Percentiles rank a stretch among this genome's conserved stretches.
phyloP scores from a whole-genome alignment of 2,329 filamentous ascomycete genomes.

The Colletotrichum zoysiae region DNA sequence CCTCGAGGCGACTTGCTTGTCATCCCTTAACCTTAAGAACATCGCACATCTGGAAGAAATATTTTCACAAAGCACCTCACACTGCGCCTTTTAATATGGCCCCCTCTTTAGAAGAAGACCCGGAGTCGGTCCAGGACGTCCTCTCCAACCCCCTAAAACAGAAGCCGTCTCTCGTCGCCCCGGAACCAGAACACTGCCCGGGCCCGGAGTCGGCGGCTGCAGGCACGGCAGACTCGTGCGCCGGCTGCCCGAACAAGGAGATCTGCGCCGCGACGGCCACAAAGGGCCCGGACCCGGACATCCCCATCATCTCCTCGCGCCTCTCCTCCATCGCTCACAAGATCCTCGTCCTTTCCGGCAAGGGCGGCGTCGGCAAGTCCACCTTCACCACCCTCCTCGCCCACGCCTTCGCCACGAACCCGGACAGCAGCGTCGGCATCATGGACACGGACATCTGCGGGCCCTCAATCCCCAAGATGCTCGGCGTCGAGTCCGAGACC shows the following conservation, averaged over 20 bases:
- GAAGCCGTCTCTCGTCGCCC: conserved; percentile 88
- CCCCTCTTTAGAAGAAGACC: conserved; percentile 81
- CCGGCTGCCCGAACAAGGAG: conserved; percentile 93
- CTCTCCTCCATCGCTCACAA: conserved; percentile 89
- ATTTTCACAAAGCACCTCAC: background rate
- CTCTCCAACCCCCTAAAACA: conserved; percentile 81
- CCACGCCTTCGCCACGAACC: conserved; percentile 88
- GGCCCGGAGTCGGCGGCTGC: conserved; percentile 84
- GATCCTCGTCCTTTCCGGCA: conserved; percentile 91
- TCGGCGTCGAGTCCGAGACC: conserved; percentile 94
- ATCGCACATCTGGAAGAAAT: background rate
- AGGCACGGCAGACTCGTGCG: conserved; percentile 84
- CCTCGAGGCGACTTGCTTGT: background rate
- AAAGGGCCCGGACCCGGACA: conserved; percentile 95
- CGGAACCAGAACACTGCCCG: conserved; percentile 96
- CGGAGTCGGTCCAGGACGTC: conserved; percentile 81
- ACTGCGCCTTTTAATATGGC: conserved; percentile 69
- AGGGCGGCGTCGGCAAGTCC: conserved; percentile 96
- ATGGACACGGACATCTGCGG: conserved; percentile 99
- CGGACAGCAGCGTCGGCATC: conserved; percentile 84
- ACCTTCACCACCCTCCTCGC: conserved; percentile 91
- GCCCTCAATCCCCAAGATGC: conserved; percentile 97
- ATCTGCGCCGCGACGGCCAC: conserved; percentile 90
- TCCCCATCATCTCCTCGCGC: conserved; percentile 86
- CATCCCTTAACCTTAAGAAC: background rate